Percentiles rank a stretch among this genome's conserved stretches.
phyloP scores from a whole-genome alignment of 2,329 filamentous ascomycete genomes.

The Cladobotryum mycophilum region DNA sequence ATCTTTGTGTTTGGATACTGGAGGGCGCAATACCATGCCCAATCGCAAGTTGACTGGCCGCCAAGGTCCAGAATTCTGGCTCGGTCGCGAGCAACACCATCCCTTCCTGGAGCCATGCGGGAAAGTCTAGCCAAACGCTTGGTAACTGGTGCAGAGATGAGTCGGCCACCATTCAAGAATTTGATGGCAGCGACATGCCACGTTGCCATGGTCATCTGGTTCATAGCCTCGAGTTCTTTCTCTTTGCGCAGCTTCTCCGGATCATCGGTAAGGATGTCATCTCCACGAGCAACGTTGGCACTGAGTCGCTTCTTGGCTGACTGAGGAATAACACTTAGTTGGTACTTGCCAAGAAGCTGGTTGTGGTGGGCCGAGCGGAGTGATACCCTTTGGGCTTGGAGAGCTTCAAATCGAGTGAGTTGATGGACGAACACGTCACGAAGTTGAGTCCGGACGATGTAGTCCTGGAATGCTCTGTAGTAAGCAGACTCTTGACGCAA shows the following conservation, averaged over 20 bases:
- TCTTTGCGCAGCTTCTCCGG: conserved; percentile 59
- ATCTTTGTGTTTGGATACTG: conserved; percentile 81
- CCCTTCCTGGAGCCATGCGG: conserved; percentile 37
- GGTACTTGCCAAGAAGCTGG: conserved; percentile 78
- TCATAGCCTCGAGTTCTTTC: conserved; percentile 73
- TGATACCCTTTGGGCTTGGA: conserved; percentile 76
- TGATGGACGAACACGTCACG: conserved; percentile 80
- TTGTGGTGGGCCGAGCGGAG: conserved; percentile 67
- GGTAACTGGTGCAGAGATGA: conserved; percentile 58
- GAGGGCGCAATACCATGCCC: conserved; percentile 89
- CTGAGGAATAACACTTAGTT: conserved; percentile 63
- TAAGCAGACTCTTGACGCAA: conserved; percentile 67
- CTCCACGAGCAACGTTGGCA: conserved; percentile 67
- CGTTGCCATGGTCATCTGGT: conserved; percentile 57
- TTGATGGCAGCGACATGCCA: conserved; percentile 59
- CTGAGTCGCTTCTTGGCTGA: conserved; percentile 66
- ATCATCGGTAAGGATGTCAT: conserved; percentile 57
- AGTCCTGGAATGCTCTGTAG: conserved; percentile 77
- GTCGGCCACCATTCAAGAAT: conserved; percentile 56
- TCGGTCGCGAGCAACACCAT: conserved; percentile 44
- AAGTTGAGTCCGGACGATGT: conserved; percentile 58
- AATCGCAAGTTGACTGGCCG: conserved; percentile 79
- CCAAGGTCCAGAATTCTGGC: conserved; percentile 78
- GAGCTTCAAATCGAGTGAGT: conserved; percentile 76
- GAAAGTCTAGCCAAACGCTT: conserved; percentile 54